These are phyloP conservation scores for Peronospora destructor DNA, from an alignment of 352 stramenopile species.

Conservation along the genomic window DNA sequence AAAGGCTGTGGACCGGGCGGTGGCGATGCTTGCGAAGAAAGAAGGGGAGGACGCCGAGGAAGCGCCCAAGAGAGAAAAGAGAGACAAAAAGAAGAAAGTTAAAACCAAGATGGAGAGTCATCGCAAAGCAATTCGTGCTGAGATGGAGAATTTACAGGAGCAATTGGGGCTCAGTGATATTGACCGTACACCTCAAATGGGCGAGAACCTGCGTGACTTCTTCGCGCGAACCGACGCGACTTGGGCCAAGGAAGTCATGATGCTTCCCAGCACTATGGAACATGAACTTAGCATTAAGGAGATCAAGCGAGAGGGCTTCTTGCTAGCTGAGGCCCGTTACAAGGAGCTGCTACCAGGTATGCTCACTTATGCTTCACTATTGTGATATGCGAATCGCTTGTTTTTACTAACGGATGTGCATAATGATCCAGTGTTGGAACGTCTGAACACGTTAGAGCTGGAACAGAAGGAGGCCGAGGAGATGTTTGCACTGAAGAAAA, in stretches of 20 bases:
- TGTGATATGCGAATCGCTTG: conserved; percentile 2
- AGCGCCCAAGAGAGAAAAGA: conserved; percentile 30
- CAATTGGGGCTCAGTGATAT: conserved; percentile 64
- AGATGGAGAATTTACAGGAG: conserved; percentile 83
- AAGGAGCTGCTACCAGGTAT: conserved; percentile 73
- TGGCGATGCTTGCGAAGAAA: conserved; percentile 56
- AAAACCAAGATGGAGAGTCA: conserved; percentile 60
- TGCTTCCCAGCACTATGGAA: conserved; percentile 55
- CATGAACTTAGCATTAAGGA: conserved; percentile 77
- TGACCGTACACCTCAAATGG: conserved; percentile 68
- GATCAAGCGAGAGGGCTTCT: conserved; percentile 81
- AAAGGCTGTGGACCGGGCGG: conserved; percentile 45
- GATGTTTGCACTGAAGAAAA: conserved; percentile 69
- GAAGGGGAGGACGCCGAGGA: conserved; percentile 24
- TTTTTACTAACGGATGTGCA: conserved; percentile 10
- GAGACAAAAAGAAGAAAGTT: conserved; percentile 58
- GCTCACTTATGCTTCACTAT: conserved; percentile 4
- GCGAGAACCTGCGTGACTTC: conserved; percentile 82
- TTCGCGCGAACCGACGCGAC: conserved; percentile 75
- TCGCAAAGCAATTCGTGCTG: conserved; percentile 55
- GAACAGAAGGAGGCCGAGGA: conserved; percentile 78
- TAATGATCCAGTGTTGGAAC: conserved; percentile 51
- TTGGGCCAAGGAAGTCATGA: conserved; percentile 57
- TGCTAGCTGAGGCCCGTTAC: conserved; percentile 65
- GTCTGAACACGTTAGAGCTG: conserved; percentile 69